Evolutionary conservation across 129 eudicot genomes (phyloP).

Genomic region (Saposhnikovia divaricata): DNA sequence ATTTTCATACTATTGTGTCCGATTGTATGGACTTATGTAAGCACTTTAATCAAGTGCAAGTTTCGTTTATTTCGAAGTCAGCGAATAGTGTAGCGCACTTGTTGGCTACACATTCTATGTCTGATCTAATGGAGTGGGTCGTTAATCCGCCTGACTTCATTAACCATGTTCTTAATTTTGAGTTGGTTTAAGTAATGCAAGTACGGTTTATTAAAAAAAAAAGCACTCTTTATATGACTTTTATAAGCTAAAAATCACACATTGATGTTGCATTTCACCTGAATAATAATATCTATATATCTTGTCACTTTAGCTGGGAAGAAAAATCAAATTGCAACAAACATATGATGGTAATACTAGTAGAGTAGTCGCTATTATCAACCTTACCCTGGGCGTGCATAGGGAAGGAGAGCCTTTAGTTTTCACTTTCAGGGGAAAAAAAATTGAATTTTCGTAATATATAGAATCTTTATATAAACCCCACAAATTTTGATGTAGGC

Average conservation of each 20-base stretch:
- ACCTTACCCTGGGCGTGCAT: not conserved
- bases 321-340: not conserved
- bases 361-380: not conserved
- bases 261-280: not conserved
- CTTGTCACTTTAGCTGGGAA: not conserved
- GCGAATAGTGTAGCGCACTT: too few species aligned
- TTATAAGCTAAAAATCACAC: not conserved
- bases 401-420: not conserved
- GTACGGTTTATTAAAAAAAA: too few species aligned
- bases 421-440: not conserved
- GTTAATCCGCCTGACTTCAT: too few species aligned
- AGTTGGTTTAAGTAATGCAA: too few species aligned
- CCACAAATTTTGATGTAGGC: conserved; percentile 3
- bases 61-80: too few species aligned
- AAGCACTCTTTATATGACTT: conserved; percentile 5
- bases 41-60: too few species aligned
- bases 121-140: too few species aligned
- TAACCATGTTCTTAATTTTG: too few species aligned
- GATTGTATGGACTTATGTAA: too few species aligned
- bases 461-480: not conserved
- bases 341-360: not conserved
- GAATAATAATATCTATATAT: not conserved
- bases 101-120: too few species aligned
- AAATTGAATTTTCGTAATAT: not conserved
- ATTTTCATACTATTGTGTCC: too few species aligned